Conservation (phyloP, 148 eudicot species). For the Beta vulgaris region DNA sequence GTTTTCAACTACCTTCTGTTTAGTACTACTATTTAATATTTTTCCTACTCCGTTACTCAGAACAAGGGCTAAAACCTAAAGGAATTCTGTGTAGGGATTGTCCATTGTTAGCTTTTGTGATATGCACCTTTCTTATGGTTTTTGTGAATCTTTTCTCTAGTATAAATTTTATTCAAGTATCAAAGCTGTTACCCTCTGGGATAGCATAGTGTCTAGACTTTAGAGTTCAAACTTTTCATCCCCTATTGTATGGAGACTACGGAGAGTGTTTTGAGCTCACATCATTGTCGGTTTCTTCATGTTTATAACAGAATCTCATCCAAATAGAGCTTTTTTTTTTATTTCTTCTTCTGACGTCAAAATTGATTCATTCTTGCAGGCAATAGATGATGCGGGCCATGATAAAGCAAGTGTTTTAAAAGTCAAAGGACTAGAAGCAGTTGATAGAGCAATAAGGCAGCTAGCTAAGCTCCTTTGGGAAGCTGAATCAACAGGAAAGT, state of each 20-base stretch:
- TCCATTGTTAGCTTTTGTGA: neutral
- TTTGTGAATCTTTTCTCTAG: neutral
- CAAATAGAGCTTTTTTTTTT: neutral
- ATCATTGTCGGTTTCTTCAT: neutral
- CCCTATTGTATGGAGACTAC: too few species aligned
- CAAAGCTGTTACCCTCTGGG: neutral
- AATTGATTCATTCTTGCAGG: conserved; percentile 42
- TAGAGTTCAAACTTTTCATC: neutral
- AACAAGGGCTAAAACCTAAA: neutral
- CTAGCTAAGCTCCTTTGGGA: conserved; percentile 86
- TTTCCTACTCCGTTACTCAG: neutral
- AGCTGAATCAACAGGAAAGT: conserved; percentile 67
- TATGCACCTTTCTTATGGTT: neutral
- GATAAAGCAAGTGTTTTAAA: conserved; percentile 84
- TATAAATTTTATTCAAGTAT: neutral
- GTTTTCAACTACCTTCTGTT: conserved; percentile 29
- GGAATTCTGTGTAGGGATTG: too few species aligned
- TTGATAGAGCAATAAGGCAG: conserved; percentile 77
- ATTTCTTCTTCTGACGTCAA: neutral
- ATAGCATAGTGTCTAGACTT: neutral
- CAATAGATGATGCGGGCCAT: conserved; percentile 96
- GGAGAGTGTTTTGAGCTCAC: neutral
- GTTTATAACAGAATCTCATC: neutral
- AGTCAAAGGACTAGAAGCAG: conserved; percentile 87
- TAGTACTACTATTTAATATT: neutral